A percentile compares a stretch with the other conserved stretches of the same genome.
These are phyloP conservation scores for Aspergillus eucalypticola DNA, from an alignment of 2,329 filamentous ascomycete genomes.

Conservation along the genomic window DNA sequence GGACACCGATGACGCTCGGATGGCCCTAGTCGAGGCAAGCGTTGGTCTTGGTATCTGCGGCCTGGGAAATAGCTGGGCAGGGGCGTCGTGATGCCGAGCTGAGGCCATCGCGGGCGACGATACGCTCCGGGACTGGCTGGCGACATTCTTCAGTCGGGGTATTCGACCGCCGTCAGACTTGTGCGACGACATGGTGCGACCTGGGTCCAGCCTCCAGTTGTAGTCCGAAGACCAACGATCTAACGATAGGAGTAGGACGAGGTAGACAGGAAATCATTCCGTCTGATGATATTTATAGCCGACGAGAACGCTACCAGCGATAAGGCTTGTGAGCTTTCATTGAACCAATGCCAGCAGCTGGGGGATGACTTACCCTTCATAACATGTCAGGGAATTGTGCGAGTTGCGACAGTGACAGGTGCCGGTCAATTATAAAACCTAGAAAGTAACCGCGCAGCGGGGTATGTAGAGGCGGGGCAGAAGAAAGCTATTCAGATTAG, in stretches of 20 bases:
- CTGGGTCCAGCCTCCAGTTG: slow-evolving; percentile 26
- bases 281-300: slow-evolving; percentile 11
- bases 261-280: slow-evolving; percentile 35
- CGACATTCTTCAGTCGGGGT: slow-evolving; percentile 31
- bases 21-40: slow-evolving; percentile 24
- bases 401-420: neutral
- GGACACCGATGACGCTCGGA: slow-evolving; percentile 32
- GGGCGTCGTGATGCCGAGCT: slow-evolving; percentile 19
- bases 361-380: slow-evolving; percentile 6
- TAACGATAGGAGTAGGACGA: slow-evolving; percentile 24
- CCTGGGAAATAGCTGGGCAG: slow-evolving; percentile 25
- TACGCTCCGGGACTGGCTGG: slow-evolving; percentile 26
- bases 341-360: neutral
- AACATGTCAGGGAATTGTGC: slow-evolving; percentile 7
- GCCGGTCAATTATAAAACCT: neutral
- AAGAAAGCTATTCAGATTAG: neutral
- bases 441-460: neutral
- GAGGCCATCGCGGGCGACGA: slow-evolving; percentile 26
- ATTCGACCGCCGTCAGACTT: slow-evolving; percentile 33
- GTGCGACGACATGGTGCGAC: slow-evolving; percentile 42
- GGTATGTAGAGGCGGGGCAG: slow-evolving; percentile 7
- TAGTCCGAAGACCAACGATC: slow-evolving; percentile 31
- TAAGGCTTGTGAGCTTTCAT: neutral
- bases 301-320: slow-evolving; percentile 8
- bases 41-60: slow-evolving; percentile 30